Evolutionary conservation across 352 stramenopile genomes (phyloP).

Genomic region (Thalassiosira hispida): DNA sequence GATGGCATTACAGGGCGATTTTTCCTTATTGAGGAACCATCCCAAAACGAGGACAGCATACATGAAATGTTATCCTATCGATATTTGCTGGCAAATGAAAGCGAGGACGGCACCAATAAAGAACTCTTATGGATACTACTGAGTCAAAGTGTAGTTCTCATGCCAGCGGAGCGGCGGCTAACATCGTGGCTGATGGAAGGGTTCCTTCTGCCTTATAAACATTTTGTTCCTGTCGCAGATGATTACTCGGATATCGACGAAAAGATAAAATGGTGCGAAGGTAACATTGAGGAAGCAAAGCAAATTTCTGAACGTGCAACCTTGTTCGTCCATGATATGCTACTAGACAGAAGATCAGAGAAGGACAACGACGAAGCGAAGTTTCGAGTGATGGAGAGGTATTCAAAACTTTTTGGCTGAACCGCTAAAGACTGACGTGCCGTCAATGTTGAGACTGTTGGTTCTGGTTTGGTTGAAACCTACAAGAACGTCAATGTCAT

Average conservation of each 20-base stretch:
- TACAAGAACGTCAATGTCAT: too few species aligned
- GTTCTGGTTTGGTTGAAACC: too few species aligned
- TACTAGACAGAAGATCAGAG: constrained; percentile 70
- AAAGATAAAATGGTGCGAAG: constrained; percentile 71
- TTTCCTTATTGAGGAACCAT: constrained; percentile 11
- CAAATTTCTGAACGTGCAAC: constrained; percentile 67
- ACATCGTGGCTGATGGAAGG: constrained; percentile 48
- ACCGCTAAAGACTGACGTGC: too few species aligned
- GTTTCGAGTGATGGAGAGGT: constrained; percentile 50
- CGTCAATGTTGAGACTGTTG: too few species aligned
- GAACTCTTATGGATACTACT: constrained; percentile 58
- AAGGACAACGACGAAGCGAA: constrained; percentile 72
- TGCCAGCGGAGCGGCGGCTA: constrained; percentile 25
- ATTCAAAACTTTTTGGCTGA: constrained; percentile 30
- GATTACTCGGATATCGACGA: constrained; percentile 64
- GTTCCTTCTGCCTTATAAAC: constrained; percentile 44
- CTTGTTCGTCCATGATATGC: constrained; percentile 79
- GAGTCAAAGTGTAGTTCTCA: constrained; percentile 56
- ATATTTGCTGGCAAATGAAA: constrained; percentile 40
- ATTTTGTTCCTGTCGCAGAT: constrained; percentile 51
- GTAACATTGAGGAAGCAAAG: constrained; percentile 63
- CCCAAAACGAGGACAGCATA: constrained; percentile 8
- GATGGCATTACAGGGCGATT: background rate
- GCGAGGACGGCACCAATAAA: constrained; percentile 11
- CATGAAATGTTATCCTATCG: constrained; percentile 37